These are phyloP conservation scores for Ceratocystis papillata DNA, from an alignment of 2,329 filamentous ascomycete species.

Conservation along the genomic window DNA sequence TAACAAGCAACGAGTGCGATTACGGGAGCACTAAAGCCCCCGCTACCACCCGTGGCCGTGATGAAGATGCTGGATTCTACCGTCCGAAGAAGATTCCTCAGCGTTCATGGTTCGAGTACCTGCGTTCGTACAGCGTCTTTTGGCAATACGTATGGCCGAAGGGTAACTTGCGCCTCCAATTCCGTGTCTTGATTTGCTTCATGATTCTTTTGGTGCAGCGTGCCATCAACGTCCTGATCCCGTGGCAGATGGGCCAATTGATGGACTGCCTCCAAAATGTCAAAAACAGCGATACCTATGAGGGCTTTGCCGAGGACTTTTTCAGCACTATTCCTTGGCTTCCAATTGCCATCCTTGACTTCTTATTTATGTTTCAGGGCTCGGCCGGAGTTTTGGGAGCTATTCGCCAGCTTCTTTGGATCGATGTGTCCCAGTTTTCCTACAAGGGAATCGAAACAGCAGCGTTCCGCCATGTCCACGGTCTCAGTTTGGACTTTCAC, in stretches of 20 bases:
- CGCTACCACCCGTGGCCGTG: conserved; percentile 33
- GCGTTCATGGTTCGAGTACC: conserved; percentile 92
- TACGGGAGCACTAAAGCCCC: conserved; percentile 21
- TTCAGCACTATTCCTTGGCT: conserved; percentile 52
- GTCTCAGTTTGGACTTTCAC: conserved; percentile 90
- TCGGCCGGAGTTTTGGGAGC: conserved; percentile 79
- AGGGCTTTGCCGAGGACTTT: conserved; percentile 28
- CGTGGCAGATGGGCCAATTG: conserved; percentile 66
- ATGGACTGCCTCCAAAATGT: conserved; percentile 56
- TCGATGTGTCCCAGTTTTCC: conserved; percentile 92
- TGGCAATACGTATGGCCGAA: conserved; percentile 95
- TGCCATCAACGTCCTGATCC: conserved; percentile 75
- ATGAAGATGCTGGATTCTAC: conserved; percentile 71
- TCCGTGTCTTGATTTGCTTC: conserved; percentile 75
- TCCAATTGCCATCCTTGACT: conserved; percentile 37
- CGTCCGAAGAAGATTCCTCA: conserved; percentile 75
- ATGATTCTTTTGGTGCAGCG: conserved; percentile 68
- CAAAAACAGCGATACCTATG: conserved; percentile 38
- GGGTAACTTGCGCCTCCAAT: conserved; percentile 60
- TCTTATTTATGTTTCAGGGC: conserved; percentile 56
- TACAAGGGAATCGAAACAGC: conserved; percentile 90
- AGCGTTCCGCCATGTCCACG: conserved; percentile 94
- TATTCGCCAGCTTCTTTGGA: conserved; percentile 75
- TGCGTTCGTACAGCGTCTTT: conserved; percentile 83
- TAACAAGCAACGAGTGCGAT: conserved; percentile 30